These are phyloP conservation scores for Fusarium agapanthi DNA, from an alignment of 2,329 filamentous ascomycete species.

Conservation along the genomic window DNA sequence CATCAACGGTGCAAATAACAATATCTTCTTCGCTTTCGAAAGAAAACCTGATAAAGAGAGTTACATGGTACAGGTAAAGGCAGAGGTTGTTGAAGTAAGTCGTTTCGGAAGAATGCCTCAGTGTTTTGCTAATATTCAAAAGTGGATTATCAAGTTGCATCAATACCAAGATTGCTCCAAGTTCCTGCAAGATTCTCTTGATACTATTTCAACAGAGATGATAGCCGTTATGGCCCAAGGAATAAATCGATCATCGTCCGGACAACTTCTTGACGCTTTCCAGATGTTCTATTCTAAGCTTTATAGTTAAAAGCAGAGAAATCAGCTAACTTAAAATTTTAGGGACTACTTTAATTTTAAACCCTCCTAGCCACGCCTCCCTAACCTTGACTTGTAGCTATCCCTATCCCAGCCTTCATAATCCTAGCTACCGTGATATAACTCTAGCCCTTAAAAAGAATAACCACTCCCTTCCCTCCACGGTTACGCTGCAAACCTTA, in stretches of 20 bases:
- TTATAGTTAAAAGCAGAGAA: no score
- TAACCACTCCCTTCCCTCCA: no score
- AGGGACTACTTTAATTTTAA: no score
- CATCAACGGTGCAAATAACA: background rate
- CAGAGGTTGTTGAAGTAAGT: background rate
- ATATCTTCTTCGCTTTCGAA: background rate
- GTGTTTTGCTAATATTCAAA: background rate
- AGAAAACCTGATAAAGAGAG: background rate
- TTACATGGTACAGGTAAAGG: background rate
- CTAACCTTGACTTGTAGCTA: no score
- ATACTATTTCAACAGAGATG: background rate
- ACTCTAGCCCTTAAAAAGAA: no score
- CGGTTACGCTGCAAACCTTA: fast-evolving
- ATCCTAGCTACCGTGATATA: no score
- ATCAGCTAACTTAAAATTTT: no score
- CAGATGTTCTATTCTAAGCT: background rate
- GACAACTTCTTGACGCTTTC: background rate
- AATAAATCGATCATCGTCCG: background rate
- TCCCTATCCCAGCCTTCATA: no score
- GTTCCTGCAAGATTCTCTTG: background rate
- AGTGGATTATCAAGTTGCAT: background rate
- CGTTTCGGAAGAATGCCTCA: background rate
- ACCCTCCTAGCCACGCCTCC: no score
- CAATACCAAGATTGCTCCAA: background rate
- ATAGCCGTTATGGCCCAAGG: background rate